phyloP scores from a whole-genome alignment of 2,329 filamentous ascomycete genomes.

The Cyphellophora europaea region DNA sequence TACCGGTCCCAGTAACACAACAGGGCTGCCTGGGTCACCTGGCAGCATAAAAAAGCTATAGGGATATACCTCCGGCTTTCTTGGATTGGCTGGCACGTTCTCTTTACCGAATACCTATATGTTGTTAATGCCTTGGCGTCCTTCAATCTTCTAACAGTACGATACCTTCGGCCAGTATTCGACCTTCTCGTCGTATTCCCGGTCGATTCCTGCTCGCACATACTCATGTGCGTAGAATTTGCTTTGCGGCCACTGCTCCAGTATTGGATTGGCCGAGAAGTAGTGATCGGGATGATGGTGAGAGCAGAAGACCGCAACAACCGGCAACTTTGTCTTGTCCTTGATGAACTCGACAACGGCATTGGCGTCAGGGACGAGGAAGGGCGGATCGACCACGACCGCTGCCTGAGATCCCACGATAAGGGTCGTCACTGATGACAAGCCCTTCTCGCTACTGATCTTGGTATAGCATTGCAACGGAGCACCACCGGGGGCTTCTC shows the following conservation, averaged over 20 bases:
- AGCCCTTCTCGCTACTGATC: slow-evolving; percentile 18
- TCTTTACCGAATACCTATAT: slow-evolving; percentile 22
- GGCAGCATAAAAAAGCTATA: slow-evolving; percentile 23
- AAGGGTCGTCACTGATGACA: slow-evolving; percentile 22
- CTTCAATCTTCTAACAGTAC: no score
- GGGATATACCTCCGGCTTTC: slow-evolving; percentile 20
- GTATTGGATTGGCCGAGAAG: slow-evolving; percentile 23
- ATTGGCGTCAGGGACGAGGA: slow-evolving; percentile 23
- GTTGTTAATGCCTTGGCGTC: no score
- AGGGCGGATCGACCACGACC: slow-evolving; percentile 24
- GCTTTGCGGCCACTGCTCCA: slow-evolving; percentile 20
- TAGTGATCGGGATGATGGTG: slow-evolving; percentile 28
- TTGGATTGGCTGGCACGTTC: slow-evolving; percentile 20
- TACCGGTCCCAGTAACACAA: slow-evolving; percentile 23
- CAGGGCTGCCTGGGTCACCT: slow-evolving; percentile 17
- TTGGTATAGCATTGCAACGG: slow-evolving; percentile 12
- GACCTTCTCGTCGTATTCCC: slow-evolving; percentile 26
- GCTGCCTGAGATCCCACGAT: slow-evolving; percentile 16
- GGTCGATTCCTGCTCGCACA: slow-evolving; percentile 24
- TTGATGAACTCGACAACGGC: slow-evolving; percentile 22
- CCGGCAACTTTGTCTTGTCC: slow-evolving; percentile 15
- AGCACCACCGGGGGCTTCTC: no score
- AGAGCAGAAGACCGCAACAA: slow-evolving; percentile 25
- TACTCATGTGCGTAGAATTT: slow-evolving; percentile 19
- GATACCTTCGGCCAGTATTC: slow-evolving; percentile 22